Evolutionary conservation across 768 basidiomycete species (phyloP), one percentile per base, ranked within the genome.

Genomic region (Crucibulum laeve): DNA sequence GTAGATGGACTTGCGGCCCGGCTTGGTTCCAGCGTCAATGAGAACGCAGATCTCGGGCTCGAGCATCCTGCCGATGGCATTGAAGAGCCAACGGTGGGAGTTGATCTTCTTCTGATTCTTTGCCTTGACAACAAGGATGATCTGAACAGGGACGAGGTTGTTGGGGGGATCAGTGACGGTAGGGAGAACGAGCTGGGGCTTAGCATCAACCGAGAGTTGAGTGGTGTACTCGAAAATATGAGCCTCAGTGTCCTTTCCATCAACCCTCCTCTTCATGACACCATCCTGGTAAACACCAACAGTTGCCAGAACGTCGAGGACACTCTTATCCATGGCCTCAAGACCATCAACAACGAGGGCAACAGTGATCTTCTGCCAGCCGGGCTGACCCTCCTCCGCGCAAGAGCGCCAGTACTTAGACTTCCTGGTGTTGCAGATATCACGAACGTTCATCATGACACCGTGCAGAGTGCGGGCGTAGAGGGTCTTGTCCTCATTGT

Each of bases 191-290:
- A 97, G 76, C 56, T 91, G 87, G 1, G 94, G 94, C 3, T 84
- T 84, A 1, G 91, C 69, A 53, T 95, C 94, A 51, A 98, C 85
- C 0, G 91, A 95, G 19, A 98, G 75, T 61, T 96, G 92, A 0
- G 94, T 97, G 1, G 95, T 97, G 63, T 97, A 98, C 77, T 92
- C 91, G 55, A 95, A 95, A 50, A 95, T 88, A 59, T 94, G 92
- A n/a, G 86, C 92, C 34, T 86, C 82, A 4, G 83, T 88, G 49
- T 87, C 76, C 61, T 91, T 87, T 48, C 78, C 80, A 58, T 93
- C 85, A 28, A 87, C 73, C 47, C 86, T 79, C 60, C 88, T 91
- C 69, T 90, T 90, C 84, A 92, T 90, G 50, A 92, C 74, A 55
- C 88, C 90, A 56, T 91, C 89, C 62, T 92, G 89, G 57, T 91